Base-by-base conservation (phyloP, 441 rosid genomes). In the Pelargonium fulgidum region DNA sequence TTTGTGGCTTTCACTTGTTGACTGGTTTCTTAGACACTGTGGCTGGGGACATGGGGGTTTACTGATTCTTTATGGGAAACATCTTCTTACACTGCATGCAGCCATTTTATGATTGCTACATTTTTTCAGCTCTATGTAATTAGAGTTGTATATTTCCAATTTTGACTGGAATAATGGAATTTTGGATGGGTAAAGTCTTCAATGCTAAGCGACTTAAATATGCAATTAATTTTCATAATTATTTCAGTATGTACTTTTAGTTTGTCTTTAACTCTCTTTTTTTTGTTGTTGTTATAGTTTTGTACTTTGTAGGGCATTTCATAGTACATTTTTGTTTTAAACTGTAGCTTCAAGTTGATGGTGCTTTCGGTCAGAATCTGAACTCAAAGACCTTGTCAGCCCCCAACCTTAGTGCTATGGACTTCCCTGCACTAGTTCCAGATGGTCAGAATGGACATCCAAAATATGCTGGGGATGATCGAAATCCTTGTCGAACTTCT, bases 311-410 rank as follows among this genome's bases (percentile, higher is more conserved):
- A 45, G 65, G 54, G 52, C 19, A 58, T 67, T 77, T 66, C 29
- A 72, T 33, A 17, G 14, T 73, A 14, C 54, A 12, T 69, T 64
- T 67, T 8, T 77, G 61, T 76, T 69, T 62, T 12, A 8, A 24
- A 67, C 72, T 85, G 80, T 80, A 92, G 98, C 93, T 87, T 70
- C 98, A 92, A 85, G 93, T 84, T 10, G 98, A 92, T 74, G 85
- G 90, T 65, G 85, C 89, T 73, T 76, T 87, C 81, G 79, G 70
- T 80, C 96, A 84, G 73, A 92, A 81, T 74, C 66, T 82, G 19
- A 91, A 77, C 86, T 75, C 89, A 8, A 93, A 90, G 86, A 61
- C 86, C 44, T 71, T 81, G 68, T 77, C 91, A 54, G 77, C 89
- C 75, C 92, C 99, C 71, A 85, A 78, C 84, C 91, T 89, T 33